Conservation (phyloP, 148 eudicot species). For the Suaeda aralocaspica region DNA sequence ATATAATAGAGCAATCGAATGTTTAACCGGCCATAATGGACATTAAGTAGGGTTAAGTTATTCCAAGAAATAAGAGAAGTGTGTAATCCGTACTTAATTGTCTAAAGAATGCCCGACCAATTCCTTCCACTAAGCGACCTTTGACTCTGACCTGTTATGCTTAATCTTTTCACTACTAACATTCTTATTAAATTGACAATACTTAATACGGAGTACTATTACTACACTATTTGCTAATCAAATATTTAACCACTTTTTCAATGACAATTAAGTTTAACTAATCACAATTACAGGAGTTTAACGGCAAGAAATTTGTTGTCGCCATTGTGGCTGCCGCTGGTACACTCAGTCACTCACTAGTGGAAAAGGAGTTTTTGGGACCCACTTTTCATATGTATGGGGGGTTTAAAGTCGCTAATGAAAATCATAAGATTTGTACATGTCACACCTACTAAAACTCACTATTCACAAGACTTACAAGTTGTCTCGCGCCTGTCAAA, state of each 20-base stretch:
- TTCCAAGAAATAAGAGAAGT: background rate
- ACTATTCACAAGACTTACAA: too few relatives aligned
- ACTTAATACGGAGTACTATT: too few relatives aligned
- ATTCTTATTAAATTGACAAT: too few relatives aligned
- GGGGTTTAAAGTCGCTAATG: slow-evolving; percentile 1
- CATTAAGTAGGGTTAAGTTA: too few relatives aligned
- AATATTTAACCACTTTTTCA: too few relatives aligned
- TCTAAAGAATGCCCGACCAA: slow-evolving; percentile 24
- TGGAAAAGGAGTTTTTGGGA: slow-evolving; percentile 1
- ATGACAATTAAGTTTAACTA: too few relatives aligned
- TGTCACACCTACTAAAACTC: background rate
- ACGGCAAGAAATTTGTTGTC: slow-evolving; percentile 15
- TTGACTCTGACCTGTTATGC: slow-evolving; percentile 18
- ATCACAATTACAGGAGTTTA: background rate
- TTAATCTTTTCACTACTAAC: background rate
- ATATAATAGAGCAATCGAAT: too few relatives aligned
- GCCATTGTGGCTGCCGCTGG: background rate
- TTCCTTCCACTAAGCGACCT: slow-evolving; percentile 19
- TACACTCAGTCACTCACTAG: too few relatives aligned
- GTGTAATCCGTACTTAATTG: slow-evolving; percentile 13
- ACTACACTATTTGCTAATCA: too few relatives aligned
- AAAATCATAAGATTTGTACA: background rate
- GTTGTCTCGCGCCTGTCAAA: too few relatives aligned
- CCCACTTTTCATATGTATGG: background rate
- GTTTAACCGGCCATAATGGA: too few relatives aligned